Evolutionary conservation across 2,329 filamentous ascomycete species (phyloP).

Genomic region (Dothideomycetidae sp.): DNA sequence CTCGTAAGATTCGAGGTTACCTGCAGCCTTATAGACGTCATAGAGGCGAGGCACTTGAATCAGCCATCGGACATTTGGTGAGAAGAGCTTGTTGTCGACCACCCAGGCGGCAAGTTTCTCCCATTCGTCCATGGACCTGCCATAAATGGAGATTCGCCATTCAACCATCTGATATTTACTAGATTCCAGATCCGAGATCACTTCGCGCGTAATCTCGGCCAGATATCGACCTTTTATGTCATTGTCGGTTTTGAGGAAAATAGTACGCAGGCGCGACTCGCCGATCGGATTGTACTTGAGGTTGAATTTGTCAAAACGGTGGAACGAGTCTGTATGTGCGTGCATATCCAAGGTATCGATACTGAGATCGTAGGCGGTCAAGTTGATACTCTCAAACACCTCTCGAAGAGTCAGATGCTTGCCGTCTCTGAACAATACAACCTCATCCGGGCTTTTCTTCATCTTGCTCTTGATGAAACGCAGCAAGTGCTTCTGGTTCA

Average conservation of each 20-base stretch:
- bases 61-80: slow-evolving; percentile 93
- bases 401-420: slow-evolving; percentile 82
- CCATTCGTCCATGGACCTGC: slow-evolving; percentile 85
- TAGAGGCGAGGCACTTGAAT: slow-evolving; percentile 90
- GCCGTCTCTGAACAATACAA: slow-evolving; percentile 82
- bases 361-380: slow-evolving; percentile 93
- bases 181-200: slow-evolving; percentile 90
- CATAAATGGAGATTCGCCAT: slow-evolving; percentile 97
- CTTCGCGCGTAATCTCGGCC: slow-evolving; percentile 94
- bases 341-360: slow-evolving; percentile 99
- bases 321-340: slow-evolving; percentile 94
- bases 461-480: slow-evolving; percentile 99
- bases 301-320: slow-evolving; percentile 99
- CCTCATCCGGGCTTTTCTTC: slow-evolving; percentile 93
- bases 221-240: slow-evolving; percentile 91
- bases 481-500: slow-evolving; percentile 98
- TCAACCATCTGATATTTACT: slow-evolving; percentile 99
- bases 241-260: slow-evolving; percentile 97
- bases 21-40: slow-evolving; percentile 85
- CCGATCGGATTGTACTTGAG: slow-evolving; percentile 97
- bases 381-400: slow-evolving; percentile 92
- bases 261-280: slow-evolving; percentile 88
- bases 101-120: slow-evolving; percentile 96
- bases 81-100: slow-evolving; percentile 94
- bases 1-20: slow-evolving; percentile 78